phyloP scores from a whole-genome alignment of 306 rosid species.

The Casuarina glauca region DNA sequence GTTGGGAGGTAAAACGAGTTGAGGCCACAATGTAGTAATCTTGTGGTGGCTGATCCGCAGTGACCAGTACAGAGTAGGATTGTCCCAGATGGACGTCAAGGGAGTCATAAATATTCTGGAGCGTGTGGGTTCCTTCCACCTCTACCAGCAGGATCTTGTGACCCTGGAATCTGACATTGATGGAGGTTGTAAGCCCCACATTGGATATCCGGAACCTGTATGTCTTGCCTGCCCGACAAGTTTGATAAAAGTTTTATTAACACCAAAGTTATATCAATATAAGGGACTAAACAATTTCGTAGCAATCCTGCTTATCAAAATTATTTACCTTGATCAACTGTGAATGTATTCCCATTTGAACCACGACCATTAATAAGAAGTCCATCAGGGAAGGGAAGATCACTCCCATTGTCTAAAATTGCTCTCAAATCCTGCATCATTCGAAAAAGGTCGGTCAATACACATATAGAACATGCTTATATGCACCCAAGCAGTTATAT shows the following conservation, averaged over 20 bases:
- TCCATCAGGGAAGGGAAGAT: constrained; percentile 86
- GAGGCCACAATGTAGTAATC: constrained; percentile 74
- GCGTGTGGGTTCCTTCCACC: constrained; percentile 87
- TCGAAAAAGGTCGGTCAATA: not conserved
- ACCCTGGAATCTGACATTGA: constrained; percentile 85
- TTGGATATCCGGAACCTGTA: constrained; percentile 81
- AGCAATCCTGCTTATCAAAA: not conserved
- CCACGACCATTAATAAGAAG: constrained; percentile 79
- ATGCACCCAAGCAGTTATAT: not conserved
- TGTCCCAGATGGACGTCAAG: constrained; percentile 90
- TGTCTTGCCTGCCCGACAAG: constrained; percentile 61
- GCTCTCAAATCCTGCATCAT: constrained; percentile 68
- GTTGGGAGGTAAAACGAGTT: constrained; percentile 64
- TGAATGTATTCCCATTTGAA: constrained; percentile 50
- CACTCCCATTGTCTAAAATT: constrained; percentile 70
- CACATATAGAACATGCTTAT: not conserved
- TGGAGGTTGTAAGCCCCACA: constrained; percentile 72
- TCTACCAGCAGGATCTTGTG: constrained; percentile 76
- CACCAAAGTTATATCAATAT: constrained; percentile 2
- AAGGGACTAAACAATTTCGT: not conserved
- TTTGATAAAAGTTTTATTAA: constrained; percentile 8
- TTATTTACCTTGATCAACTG: constrained; percentile 73
- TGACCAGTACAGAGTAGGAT: constrained; percentile 68
- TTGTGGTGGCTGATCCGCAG: constrained; percentile 72
- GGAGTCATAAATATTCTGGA: constrained; percentile 73